A percentile compares a stretch with the other conserved stretches of the same genome.
These are phyloP conservation scores for Angophora floribunda DNA, from an alignment of 345 rosid species.

Conservation along the genomic window DNA sequence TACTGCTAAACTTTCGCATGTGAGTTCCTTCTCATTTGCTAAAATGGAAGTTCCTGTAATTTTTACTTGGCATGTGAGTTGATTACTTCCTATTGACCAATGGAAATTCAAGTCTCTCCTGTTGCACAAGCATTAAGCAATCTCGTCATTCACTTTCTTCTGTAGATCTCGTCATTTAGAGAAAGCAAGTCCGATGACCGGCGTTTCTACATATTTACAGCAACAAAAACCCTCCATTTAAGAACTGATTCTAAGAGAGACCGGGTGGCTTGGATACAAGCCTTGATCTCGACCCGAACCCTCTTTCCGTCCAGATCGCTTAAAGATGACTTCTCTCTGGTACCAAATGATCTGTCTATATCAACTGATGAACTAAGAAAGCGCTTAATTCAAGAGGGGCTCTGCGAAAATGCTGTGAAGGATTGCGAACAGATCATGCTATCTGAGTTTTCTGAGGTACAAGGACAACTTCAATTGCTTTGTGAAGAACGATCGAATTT, in stretches of 20 bases:
- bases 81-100: background rate
- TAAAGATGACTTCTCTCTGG: slow-evolving; percentile 42
- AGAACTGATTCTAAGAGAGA: slow-evolving; percentile 77
- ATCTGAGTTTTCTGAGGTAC: slow-evolving; percentile 73
- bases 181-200: slow-evolving; percentile 95
- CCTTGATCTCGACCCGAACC: slow-evolving; percentile 62
- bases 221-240: slow-evolving; percentile 93
- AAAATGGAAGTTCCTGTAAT: background rate
- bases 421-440: slow-evolving; percentile 91
- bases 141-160: background rate
- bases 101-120: background rate
- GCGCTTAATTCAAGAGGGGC: slow-evolving; percentile 58
- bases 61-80: background rate
- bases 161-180: slow-evolving; percentile 89
- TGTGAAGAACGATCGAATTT: slow-evolving; percentile 74
- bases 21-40: background rate
- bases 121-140: background rate
- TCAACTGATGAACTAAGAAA: slow-evolving; percentile 76
- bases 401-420: slow-evolving; percentile 56
- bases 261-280: slow-evolving; percentile 91
- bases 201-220: slow-evolving; percentile 89
- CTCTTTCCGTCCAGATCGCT: slow-evolving; percentile 55
- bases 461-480: slow-evolving; percentile 55
- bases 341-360: slow-evolving; percentile 50
- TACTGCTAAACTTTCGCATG: background rate